Evolutionary conservation across 2,329 filamentous ascomycete genomes (phyloP).

Genomic region (Gnomoniopsis smithogilvyi): DNA sequence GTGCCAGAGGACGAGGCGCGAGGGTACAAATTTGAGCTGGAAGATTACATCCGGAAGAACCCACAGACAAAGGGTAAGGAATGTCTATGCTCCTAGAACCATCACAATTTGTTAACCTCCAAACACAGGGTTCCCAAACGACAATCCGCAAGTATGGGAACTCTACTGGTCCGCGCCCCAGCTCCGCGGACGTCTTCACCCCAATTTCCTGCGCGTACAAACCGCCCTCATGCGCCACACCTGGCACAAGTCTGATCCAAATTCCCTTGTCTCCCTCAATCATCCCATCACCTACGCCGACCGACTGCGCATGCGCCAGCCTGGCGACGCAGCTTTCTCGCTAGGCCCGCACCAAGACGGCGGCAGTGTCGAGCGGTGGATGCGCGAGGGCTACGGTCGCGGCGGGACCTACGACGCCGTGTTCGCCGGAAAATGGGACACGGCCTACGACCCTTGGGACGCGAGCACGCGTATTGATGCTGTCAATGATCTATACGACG

Average conservation of each 20-base stretch:
- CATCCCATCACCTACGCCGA: constrained; percentile 69
- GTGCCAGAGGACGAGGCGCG: constrained; percentile 61
- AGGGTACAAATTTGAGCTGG: constrained; percentile 60
- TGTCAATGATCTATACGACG: constrained; percentile 73
- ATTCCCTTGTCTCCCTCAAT: constrained; percentile 41
- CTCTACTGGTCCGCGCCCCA: constrained; percentile 73
- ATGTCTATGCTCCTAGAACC: not conserved
- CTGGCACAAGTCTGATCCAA: constrained; percentile 11
- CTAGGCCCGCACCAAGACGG: constrained; percentile 73
- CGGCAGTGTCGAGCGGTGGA: constrained; percentile 74
- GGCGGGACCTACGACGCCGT: constrained; percentile 70
- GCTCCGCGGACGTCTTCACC: constrained; percentile 63
- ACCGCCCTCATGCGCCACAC: constrained; percentile 50
- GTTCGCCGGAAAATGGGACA: constrained; percentile 73
- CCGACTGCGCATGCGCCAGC: constrained; percentile 66
- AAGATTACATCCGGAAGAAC: constrained; percentile 64
- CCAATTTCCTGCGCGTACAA: constrained; percentile 60
- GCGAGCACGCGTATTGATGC: constrained; percentile 65
- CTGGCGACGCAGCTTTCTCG: constrained; percentile 67
- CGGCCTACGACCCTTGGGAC: constrained; percentile 74
- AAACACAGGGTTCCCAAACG: constrained; percentile 60
- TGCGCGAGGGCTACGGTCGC: constrained; percentile 62
- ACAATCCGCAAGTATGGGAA: constrained; percentile 69
- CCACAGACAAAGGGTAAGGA: constrained; percentile 39
- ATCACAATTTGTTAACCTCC: no score